Conservation (phyloP, 352 stramenopile genomes). For the Hyaloperonospora brassicae region DNA sequence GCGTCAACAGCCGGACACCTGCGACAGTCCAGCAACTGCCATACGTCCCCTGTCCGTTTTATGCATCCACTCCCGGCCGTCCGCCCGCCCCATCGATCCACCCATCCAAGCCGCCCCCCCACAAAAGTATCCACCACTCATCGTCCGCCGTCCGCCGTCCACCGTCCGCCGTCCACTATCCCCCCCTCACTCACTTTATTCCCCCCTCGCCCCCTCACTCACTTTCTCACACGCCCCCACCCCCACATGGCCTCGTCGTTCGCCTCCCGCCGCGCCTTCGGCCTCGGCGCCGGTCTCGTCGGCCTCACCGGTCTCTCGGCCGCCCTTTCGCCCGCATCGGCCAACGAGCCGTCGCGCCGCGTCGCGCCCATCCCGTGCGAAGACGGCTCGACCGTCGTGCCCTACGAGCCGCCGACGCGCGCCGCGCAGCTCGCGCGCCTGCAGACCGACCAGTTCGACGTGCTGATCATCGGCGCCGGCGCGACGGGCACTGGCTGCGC, state of each 20-base stretch:
- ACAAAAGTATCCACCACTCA: no score
- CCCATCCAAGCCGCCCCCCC: no score
- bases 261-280: slow-evolving; percentile 48
- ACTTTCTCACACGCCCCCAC: no score
- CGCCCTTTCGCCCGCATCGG: slow-evolving; percentile 52
- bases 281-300: slow-evolving; percentile 39
- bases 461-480: slow-evolving; percentile 90
- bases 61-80: no score
- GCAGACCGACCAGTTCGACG: slow-evolving; percentile 87
- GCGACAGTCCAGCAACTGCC: no score
- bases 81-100: no score
- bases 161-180: no score
- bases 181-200: background rate
- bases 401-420: slow-evolving; percentile 74
- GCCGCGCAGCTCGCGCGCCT: slow-evolving; percentile 66
- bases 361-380: slow-evolving; percentile 77
- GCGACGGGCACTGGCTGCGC: slow-evolving; percentile 88
- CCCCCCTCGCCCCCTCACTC: slow-evolving; percentile 6
- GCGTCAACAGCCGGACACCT: no score
- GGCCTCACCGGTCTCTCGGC: slow-evolving; percentile 50
- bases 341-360: slow-evolving; percentile 60
- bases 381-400: slow-evolving; percentile 74
- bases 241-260: slow-evolving; percentile 69
- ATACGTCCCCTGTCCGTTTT: no score
- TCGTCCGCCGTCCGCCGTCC: no score